Evolutionary conservation across 176 grass and related monocot species (phyloP).

Genomic region (Carex pumila): DNA sequence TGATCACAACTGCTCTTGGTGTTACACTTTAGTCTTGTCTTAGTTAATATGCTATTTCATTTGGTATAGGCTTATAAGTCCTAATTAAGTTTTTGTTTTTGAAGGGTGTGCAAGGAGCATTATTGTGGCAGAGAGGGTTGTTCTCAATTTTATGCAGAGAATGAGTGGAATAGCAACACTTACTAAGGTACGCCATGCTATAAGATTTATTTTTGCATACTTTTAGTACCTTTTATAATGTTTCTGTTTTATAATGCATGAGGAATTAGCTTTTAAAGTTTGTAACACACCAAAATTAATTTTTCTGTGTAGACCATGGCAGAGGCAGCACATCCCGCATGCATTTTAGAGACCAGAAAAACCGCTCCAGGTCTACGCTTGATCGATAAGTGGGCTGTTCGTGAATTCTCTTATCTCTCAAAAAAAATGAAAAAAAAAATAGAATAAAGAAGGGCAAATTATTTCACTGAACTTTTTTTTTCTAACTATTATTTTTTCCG

Average conservation of each 20-base stretch:
- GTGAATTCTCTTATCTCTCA: constrained; percentile 8
- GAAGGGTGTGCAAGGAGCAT: constrained; percentile 77
- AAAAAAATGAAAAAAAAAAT: background rate
- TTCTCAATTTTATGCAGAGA: constrained; percentile 99
- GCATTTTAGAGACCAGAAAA: constrained; percentile 91
- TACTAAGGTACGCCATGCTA: constrained; percentile 53
- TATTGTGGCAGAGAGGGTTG: constrained; percentile 86
- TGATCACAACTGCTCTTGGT: background rate
- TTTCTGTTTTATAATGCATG: constrained; percentile 1
- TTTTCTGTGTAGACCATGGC: constrained; percentile 59
- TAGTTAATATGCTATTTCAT: background rate
- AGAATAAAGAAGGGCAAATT: background rate
- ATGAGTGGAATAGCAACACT: constrained; percentile 97
- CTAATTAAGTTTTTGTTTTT: constrained; percentile 7
- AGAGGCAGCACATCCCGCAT: constrained; percentile 77
- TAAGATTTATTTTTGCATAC: background rate
- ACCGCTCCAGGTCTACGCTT: constrained; percentile 90
- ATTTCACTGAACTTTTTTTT: background rate
- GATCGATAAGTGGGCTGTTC: constrained; percentile 89
- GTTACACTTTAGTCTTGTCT: background rate
- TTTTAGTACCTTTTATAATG: background rate
- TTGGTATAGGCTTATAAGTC: constrained; percentile 2
- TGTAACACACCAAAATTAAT: background rate
- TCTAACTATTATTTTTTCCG: background rate
- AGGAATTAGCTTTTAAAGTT: background rate